Base-by-base conservation (phyloP, 306 rosid species). In the Prunus kanzakura region DNA sequence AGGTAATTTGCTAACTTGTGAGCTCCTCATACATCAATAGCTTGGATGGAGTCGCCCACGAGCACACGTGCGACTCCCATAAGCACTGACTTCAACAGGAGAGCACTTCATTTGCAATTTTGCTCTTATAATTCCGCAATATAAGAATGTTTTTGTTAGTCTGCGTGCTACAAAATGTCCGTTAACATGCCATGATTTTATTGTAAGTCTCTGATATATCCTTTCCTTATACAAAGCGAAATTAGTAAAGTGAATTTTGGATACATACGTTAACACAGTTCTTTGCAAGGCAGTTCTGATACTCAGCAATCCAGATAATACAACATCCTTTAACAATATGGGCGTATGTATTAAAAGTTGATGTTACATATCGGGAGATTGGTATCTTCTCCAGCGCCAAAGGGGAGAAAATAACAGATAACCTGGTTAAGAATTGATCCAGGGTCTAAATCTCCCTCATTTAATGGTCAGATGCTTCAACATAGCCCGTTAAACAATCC, bases 401-500 rank as follows among this genome's bases (percentile, higher is more conserved):
- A 46, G 14, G 15, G 51, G 10, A 22, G 56, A 23, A 18, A 22
- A 45, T 67, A 4, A 19, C 35, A n/a, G 20, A 18, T 32, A n/a
- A 20, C 41, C 12, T 71, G 10, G 32, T 22, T 8, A 52, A 18
- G 18, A 5, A 57, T 32, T 32, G 38, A 18, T 62, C 2, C 25
- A 19, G 25, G 60, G 20, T 66, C 47, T 4, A 13, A n/a, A 56
- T 3, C 43, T 57, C 58, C 8, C 18, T 12, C 43, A 47, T 0
- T 32, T 15, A 47, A 64, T 52, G 23, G 58, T 35, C 35, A 47
- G n/a, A 67, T 22, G 13, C 8, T 58, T 50, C 67, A 13, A 35
- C 51, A 19, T 27, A 46, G 27, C 68, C 80, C 78, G 78, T 57
- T 29, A 87, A 79, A 76, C 80, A 77, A 79, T 83, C 85, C 93